Evolutionary conservation across 139 green algal genomes (phyloP), one percentile per base, ranked within the genome.

Genomic region (Limnomonas spitsbergensis): DNA sequence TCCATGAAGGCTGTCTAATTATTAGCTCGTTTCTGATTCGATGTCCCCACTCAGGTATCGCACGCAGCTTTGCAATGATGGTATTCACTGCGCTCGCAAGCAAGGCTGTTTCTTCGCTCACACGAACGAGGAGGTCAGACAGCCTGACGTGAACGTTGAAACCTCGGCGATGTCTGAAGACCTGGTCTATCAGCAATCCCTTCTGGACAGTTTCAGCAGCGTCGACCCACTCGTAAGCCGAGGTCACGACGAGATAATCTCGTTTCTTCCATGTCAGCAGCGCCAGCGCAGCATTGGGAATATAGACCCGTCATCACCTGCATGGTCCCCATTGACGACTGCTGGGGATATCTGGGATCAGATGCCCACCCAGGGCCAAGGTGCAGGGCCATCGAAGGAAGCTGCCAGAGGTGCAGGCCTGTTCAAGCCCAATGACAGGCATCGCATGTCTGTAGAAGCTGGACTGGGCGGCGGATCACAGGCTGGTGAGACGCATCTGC

Each of bases 51-150:
- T 29, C 69, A 75, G 69, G 75, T 97, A 97, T 72, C 86, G 93
- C 77, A 97, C 93, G 7, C 92, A 96, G 86, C 89, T 98, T 27
- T 99, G 95, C 89, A 95, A 91, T 76, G 88, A 94, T 69, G 92
- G 92, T 34, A 69, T 76, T 36, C 66, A 56, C 40, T 96, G 93
- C 88, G 79, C 75, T 34, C 87, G 92, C 29, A 89, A 89, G 56
- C 14, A 20, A 61, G 89, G 95, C 31, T 97, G 93, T 83, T 97
- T 97, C 87, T 97, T 97, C 73, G 91, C 91, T 0, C 93, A 97
- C 84, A 87, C 80, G 7, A 80, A 89, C 24, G 82, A 92, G 29
- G 86, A 96, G 85, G 84, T 95, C 27, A 82, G 93, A 1, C 81
- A 84, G 4, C 85, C 85, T 31, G 86, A 38, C 42, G 82, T 86